Evolutionary conservation across 345 rosid genomes (phyloP), one percentile per base, ranked within the genome.

Genomic region (Punica granatum): DNA sequence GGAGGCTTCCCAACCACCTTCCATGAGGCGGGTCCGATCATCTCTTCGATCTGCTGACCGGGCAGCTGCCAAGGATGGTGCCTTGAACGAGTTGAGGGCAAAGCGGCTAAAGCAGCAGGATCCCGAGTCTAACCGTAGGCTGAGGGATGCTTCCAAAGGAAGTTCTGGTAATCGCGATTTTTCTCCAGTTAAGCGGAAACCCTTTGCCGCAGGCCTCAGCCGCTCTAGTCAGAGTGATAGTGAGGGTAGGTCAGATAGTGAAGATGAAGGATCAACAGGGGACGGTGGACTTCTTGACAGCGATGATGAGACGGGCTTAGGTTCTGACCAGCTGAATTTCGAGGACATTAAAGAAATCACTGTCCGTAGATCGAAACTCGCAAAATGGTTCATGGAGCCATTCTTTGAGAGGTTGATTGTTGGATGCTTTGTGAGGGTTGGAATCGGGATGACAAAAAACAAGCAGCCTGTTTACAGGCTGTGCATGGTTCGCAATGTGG

Each of bases 361-460:
- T 5, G 87, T 92, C 28, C 85, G 90, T 64, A 82, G 98, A 70
- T 83, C 99, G 61, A 92, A 92, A 75, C 99, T 95, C 72, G 92
- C 83, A 3, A 95, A 88, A 77, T 95, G 98, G 99, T 68, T 92
- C 53, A 92, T 95, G 98, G 98, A 95, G 80, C 99, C 99, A 26
- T 95, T 94, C 84, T 95, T 95, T 66, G 99, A 95, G 64, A 98
- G 92, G 77, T 78, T 95, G 78, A 92, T 95, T 66, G 90, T 92
- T 46, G 97, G 97, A 9, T 95, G 98, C 78, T 95, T 84, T 79
- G 98, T 92, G 72, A 82, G 99, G 65, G 96, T 95, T 42, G 99
- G 99, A 37, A 90, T 92, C 15, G 98, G 98, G 63, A 85, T 80
- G 82, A 90, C 99, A 7, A 92, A 75, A 70, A 71, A 54, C 67